Conservation (phyloP, 306 rosid genomes). For the Arachis stenosperma region DNA sequence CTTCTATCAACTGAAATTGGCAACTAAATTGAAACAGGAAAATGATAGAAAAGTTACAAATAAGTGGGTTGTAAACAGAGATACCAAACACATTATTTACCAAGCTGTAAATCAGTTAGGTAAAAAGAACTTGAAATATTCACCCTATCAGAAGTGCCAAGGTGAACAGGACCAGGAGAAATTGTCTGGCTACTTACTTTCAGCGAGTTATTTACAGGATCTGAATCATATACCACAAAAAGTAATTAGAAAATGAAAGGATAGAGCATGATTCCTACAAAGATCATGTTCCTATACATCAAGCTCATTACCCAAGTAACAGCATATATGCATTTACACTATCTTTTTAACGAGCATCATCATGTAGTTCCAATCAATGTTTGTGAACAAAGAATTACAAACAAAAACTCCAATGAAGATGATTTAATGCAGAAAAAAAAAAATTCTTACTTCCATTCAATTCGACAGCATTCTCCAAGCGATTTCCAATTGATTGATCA, state of each 20-base stretch:
- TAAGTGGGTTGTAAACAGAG: constrained; percentile 2
- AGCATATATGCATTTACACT: constrained; percentile 11
- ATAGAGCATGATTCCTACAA: neutral
- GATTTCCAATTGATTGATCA: constrained; percentile 43
- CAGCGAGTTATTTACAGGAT: constrained; percentile 37
- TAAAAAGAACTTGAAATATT: constrained; percentile 28
- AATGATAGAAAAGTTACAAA: neutral
- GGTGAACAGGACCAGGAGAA: constrained; percentile 39
- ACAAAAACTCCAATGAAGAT: constrained; percentile 11
- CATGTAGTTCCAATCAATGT: neutral
- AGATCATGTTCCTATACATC: neutral
- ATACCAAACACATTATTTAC: constrained; percentile 24
- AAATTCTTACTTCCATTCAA: constrained; percentile 43
- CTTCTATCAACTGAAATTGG: constrained; percentile 39
- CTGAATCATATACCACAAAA: constrained; percentile 36
- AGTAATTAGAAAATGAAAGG: constrained; percentile 32
- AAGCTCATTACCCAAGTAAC: constrained; percentile 3
- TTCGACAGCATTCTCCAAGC: constrained; percentile 36
- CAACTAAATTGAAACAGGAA: constrained; percentile 33
- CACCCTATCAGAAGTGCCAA: constrained; percentile 46
- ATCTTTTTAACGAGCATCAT: neutral
- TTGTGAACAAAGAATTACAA: neutral
- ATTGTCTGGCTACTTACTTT: constrained; percentile 40
- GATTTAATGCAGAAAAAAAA: constrained; percentile 4
- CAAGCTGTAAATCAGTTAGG: constrained; percentile 33